phyloP scores from a whole-genome alignment of 805 yeast species.

The Candida ponderosae region DNA sequence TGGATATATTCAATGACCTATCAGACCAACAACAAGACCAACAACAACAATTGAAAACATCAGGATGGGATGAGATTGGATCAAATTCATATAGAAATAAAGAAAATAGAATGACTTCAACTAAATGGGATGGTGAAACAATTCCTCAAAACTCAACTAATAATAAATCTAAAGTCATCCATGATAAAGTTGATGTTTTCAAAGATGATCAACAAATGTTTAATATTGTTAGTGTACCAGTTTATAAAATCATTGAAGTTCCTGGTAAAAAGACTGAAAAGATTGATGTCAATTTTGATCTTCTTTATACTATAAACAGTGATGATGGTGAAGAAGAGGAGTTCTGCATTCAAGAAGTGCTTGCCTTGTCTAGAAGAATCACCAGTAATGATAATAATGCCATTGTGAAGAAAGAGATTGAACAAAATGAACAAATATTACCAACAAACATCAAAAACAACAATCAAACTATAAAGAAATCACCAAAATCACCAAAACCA shows the following conservation, averaged over 20 bases:
- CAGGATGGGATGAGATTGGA: slow-evolving; percentile 43
- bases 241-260: slow-evolving; percentile 40
- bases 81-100: slow-evolving; percentile 43
- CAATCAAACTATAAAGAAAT: slow-evolving; percentile 2
- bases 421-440: slow-evolving; percentile 1
- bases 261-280: slow-evolving; percentile 57
- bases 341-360: slow-evolving; percentile 54
- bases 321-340: slow-evolving; percentile 46
- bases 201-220: too few relatives aligned
- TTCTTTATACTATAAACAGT: slow-evolving; percentile 43
- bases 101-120: slow-evolving; percentile 52
- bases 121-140: slow-evolving; percentile 58
- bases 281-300: slow-evolving; percentile 50
- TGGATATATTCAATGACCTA: slow-evolving; percentile 13
- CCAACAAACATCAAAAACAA: slow-evolving; percentile 4
- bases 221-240: too few relatives aligned
- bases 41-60: slow-evolving; percentile 8
- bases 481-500: neutral
- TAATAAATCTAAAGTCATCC: slow-evolving; percentile 7
- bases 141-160: slow-evolving; percentile 30
- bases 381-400: neutral
- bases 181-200: slow-evolving; percentile 28
- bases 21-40: slow-evolving; percentile 9
- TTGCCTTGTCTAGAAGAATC: slow-evolving; percentile 38
- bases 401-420: neutral